A percentile compares a stretch with the other conserved stretches of the same genome.
Evolutionary conservation across 805 yeast genomes (phyloP).

Genomic region (Schwanniomyces sp.): DNA sequence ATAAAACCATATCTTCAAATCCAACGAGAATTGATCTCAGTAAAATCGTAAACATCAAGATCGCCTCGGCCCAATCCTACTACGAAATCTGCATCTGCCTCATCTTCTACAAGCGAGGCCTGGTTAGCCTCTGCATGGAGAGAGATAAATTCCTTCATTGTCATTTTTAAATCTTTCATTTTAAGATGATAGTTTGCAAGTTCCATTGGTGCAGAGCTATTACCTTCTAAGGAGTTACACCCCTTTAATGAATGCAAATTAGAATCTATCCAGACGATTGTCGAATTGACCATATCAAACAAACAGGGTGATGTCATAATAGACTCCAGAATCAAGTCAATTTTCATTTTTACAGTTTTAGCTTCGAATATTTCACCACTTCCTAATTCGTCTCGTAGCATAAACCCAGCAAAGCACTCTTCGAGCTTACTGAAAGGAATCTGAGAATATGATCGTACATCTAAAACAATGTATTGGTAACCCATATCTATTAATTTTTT

Average conservation of each 20-base stretch:
- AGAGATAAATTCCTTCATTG: constrained; percentile 5
- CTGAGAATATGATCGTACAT: constrained; percentile 5
- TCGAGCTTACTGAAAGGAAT: constrained; percentile 5
- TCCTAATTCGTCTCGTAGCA: constrained; percentile 6
- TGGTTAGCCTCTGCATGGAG: constrained; percentile 5
- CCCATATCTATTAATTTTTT: constrained; percentile 4
- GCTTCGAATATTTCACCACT: constrained; percentile 9
- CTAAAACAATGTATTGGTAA: constrained; percentile 6
- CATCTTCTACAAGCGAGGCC: neutral
- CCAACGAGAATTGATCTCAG: constrained; percentile 10
- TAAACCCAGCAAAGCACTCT: constrained; percentile 8
- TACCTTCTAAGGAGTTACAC: constrained; percentile 1
- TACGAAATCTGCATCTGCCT: constrained; percentile 7
- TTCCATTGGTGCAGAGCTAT: neutral
- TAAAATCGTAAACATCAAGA: constrained; percentile 9
- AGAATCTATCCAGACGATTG: constrained; percentile 9
- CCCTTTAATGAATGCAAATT: neutral
- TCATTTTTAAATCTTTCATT: constrained; percentile 5
- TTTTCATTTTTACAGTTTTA: constrained; percentile 6
- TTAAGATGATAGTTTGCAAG: neutral
- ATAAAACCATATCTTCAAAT: neutral
- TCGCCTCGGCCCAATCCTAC: constrained; percentile 10
- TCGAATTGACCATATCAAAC: constrained; percentile 6
- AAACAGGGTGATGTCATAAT: constrained; percentile 1
- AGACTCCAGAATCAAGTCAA: constrained; percentile 5